Evolutionary conservation across 306 rosid species (phyloP).

Genomic region (Mucuna pruriens): DNA sequence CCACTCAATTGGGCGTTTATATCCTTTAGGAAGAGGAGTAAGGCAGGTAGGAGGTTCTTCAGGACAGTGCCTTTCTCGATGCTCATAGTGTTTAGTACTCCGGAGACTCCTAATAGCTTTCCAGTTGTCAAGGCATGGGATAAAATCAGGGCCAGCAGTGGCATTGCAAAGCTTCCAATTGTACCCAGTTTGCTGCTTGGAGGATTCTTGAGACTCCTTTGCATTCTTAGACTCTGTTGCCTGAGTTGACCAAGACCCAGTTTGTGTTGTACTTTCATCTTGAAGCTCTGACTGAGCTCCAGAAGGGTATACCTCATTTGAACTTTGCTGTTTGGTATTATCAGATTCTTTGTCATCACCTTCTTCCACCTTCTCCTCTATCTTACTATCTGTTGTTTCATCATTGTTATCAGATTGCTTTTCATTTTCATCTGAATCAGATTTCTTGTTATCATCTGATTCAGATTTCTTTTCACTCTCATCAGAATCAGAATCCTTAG

Average conservation of each 20-base stretch:
- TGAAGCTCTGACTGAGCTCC: conserved; percentile 89
- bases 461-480: conserved; percentile 54
- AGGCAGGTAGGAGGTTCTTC: conserved; percentile 95
- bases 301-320: conserved; percentile 83
- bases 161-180: conserved; percentile 88
- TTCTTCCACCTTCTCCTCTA: conserved; percentile 68
- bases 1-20: conserved; percentile 83
- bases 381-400: conserved; percentile 49
- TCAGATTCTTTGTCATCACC: conserved; percentile 62
- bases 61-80: conserved; percentile 99
- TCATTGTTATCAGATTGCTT: conserved; percentile 51
- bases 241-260: conserved; percentile 81
- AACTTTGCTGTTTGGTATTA: conserved; percentile 51
- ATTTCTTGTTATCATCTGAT: conserved; percentile 52
- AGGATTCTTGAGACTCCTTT: conserved; percentile 68
- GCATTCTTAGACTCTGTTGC: conserved; percentile 90
- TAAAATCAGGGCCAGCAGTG: conserved; percentile 87
- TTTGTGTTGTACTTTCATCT: conserved; percentile 69
- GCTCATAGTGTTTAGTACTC: conserved; percentile 96
- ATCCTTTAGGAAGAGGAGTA: conserved; percentile 88
- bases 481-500: conserved; percentile 44
- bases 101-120: conserved; percentile 83
- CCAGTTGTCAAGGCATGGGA: conserved; percentile 97
- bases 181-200: conserved; percentile 55
- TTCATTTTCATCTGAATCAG: conserved; percentile 59